Conservation (phyloP, 257 asterid genomes). For the Solanum commersonii region DNA sequence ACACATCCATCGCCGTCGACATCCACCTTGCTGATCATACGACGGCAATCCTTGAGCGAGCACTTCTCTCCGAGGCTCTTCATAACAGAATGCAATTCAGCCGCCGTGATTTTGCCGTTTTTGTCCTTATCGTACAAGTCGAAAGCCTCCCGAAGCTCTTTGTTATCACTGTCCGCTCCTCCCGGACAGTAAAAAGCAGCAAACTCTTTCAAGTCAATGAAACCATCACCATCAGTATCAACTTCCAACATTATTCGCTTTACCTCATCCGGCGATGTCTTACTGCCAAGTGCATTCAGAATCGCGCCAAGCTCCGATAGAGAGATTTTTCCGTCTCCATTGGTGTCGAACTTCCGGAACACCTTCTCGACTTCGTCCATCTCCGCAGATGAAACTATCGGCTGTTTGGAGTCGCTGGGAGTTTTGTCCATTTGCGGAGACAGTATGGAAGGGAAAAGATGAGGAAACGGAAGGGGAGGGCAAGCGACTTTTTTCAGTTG, state of each 20-base stretch:
- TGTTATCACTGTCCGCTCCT: constrained; percentile 18
- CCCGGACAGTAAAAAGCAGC: constrained; percentile 41
- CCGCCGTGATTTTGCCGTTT: constrained; percentile 75
- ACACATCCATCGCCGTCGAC: constrained; percentile 91
- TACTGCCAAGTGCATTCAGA: constrained; percentile 42
- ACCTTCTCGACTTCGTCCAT: constrained; percentile 20
- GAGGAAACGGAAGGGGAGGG: not conserved
- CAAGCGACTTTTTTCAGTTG: constrained; percentile 7
- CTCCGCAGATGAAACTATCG: not conserved
- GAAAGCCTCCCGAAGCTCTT: constrained; percentile 75
- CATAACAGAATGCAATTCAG: constrained; percentile 59
- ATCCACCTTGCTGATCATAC: constrained; percentile 69
- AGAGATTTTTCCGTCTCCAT: constrained; percentile 55
- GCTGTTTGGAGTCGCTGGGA: not conserved
- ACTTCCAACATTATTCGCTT: constrained; percentile 58
- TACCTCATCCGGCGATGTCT: constrained; percentile 45
- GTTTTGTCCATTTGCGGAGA: constrained; percentile 3
- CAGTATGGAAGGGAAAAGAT: not conserved
- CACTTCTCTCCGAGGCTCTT: constrained; percentile 65
- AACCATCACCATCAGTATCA: constrained; percentile 85
- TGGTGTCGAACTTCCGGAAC: constrained; percentile 40
- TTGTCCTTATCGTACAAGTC: constrained; percentile 66
- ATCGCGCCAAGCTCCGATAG: constrained; percentile 23
- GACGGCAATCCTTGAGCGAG: constrained; percentile 58
- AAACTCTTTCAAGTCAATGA: constrained; percentile 71